phyloP scores from a whole-genome alignment of 768 basidiomycete genomes.

The Amanita muscaria region DNA sequence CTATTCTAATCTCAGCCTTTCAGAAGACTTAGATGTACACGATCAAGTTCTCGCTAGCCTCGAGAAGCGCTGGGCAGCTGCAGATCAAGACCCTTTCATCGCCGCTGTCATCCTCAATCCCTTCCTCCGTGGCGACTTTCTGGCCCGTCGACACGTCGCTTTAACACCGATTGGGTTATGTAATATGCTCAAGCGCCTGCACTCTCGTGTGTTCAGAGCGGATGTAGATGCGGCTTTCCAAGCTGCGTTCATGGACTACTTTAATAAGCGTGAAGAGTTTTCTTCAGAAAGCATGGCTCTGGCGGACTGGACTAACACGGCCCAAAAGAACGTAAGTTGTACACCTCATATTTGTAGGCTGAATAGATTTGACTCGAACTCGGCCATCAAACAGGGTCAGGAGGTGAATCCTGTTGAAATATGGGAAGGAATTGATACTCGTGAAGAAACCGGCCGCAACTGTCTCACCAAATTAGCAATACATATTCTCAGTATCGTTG shows the following conservation, averaged over 20 bases:
- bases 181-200: conserved; percentile 7
- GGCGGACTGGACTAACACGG: conserved; percentile 1
- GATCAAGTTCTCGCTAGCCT: conserved; percentile 19
- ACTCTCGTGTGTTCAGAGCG: conserved; percentile 1
- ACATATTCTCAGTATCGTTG: conserved; percentile 15
- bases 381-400: conserved; percentile 1
- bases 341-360: too few relatives aligned
- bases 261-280: conserved; percentile 9
- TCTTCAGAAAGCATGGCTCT: conserved; percentile 3
- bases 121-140: conserved; percentile 6
- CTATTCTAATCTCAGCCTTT: conserved; percentile 11
- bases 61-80: conserved; percentile 22
- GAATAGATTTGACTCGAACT: not conserved
- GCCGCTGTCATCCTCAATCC: conserved; percentile 22
- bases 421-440: conserved; percentile 14
- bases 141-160: conserved; percentile 3
- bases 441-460: conserved; percentile 12
- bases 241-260: conserved; percentile 8
- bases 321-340: not conserved
- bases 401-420: conserved; percentile 14
- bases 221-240: conserved; percentile 3
- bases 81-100: conserved; percentile 24
- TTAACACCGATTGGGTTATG: conserved; percentile 7
- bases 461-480: conserved; percentile 17
- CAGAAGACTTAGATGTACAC: conserved; percentile 9